phyloP scores from a whole-genome alignment of 495 filamentous ascomycete species.

The Entonaema liquescens region DNA sequence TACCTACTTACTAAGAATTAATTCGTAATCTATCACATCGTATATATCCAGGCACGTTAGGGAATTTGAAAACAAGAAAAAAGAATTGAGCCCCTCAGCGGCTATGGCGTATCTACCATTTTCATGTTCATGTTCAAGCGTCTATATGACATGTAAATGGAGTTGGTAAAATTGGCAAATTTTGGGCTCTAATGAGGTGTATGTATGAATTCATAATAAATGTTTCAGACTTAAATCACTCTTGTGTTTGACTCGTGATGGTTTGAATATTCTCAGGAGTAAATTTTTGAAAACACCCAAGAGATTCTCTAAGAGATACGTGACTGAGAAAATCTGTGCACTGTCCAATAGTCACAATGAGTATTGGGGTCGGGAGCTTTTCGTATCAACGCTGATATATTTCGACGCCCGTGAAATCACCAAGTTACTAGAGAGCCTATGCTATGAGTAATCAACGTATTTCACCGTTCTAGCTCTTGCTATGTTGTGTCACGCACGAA shows the following conservation, averaged over 20 bases:
- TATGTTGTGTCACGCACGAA: not conserved
- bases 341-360: no score
- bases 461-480: not conserved
- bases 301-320: no score
- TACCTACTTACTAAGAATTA: not conserved
- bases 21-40: constrained; percentile 7
- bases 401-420: not conserved
- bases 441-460: not conserved
- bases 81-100: not conserved
- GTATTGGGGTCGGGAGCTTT: no score
- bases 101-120: not conserved
- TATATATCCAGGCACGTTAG: constrained; percentile 6
- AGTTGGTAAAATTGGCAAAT: not conserved
- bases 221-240: not conserved
- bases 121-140: not conserved
- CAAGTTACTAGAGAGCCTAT: not conserved
- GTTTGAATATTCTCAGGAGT: not conserved
- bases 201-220: not conserved
- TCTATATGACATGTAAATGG: not conserved
- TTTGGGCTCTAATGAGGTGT: not conserved
- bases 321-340: no score
- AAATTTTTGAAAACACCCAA: no score
- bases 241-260: not conserved
- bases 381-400: not conserved
- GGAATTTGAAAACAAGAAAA: not conserved